Percentiles rank a stretch among this genome's conserved stretches.
These are phyloP conservation scores for Starmera quercuum DNA, from an alignment of 805 yeast genomes.

Conservation along the genomic window DNA sequence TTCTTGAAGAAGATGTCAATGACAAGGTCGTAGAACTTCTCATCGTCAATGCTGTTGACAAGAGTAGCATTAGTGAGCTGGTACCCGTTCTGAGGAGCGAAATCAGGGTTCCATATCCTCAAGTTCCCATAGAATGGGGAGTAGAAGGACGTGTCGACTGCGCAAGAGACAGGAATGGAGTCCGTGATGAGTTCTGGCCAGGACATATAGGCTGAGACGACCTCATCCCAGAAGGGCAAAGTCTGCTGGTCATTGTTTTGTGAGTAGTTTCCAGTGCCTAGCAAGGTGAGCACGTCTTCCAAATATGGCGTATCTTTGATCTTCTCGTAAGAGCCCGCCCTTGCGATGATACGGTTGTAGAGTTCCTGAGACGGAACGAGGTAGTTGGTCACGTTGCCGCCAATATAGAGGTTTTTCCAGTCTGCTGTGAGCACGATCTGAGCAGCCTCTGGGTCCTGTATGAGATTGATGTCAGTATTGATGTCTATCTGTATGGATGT, in stretches of 20 bases:
- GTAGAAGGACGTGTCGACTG: conserved; percentile 32
- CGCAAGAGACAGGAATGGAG: conserved; percentile 23
- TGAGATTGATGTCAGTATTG: conserved; percentile 35
- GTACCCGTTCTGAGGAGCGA: conserved; percentile 26
- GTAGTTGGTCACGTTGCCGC: conserved; percentile 35
- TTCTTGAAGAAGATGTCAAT: conserved; percentile 26
- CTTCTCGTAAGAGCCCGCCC: conserved; percentile 24
- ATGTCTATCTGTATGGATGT: conserved; percentile 26
- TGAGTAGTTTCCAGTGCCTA: conserved; percentile 29
- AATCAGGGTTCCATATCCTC: conserved; percentile 30
- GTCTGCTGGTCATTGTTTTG: conserved; percentile 24
- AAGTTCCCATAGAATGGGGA: conserved; percentile 35
- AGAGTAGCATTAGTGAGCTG: conserved; percentile 29
- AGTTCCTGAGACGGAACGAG: conserved; percentile 31
- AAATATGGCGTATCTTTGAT: conserved; percentile 24
- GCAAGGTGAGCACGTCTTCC: conserved; percentile 20
- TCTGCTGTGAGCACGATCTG: conserved; percentile 33
- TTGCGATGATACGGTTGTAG: conserved; percentile 26
- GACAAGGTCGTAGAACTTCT: conserved; percentile 22
- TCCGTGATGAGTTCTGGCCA: conserved; percentile 27
- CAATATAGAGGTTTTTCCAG: conserved; percentile 31
- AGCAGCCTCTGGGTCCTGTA: conserved; percentile 39
- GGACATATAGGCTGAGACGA: conserved; percentile 29
- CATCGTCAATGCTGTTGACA: conserved; percentile 25
- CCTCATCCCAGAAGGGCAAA: conserved; percentile 38